A percentile compares a stretch with the other conserved stretches of the same genome.
These are phyloP conservation scores for Stephania cephalantha DNA, from an alignment of 164 flowering plant genomes.

Conservation along the genomic window DNA sequence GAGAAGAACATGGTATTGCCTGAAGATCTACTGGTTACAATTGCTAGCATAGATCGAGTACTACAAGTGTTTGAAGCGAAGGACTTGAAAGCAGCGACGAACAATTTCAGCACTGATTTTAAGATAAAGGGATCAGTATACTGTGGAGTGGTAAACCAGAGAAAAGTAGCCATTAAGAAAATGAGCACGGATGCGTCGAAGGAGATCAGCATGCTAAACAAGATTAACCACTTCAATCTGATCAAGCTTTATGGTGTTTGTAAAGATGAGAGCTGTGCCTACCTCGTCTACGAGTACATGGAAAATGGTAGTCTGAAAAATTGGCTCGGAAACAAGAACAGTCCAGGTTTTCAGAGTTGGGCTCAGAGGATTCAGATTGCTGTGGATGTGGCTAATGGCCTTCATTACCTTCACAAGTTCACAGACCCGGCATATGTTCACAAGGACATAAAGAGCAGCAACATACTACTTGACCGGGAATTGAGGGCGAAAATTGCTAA, in stretches of 20 bases:
- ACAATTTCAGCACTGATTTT: constrained; percentile 36
- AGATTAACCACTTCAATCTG: constrained; percentile 62
- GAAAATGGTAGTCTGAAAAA: constrained; percentile 50
- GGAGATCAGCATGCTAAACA: constrained; percentile 45
- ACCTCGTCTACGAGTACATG: constrained; percentile 55
- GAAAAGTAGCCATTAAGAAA: constrained; percentile 41
- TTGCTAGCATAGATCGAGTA: constrained; percentile 29
- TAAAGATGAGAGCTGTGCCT: constrained; percentile 26
- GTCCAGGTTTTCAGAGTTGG: constrained; percentile 31
- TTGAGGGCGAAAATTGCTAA: constrained; percentile 61
- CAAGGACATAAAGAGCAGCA: constrained; percentile 46
- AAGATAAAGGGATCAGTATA: constrained; percentile 47
- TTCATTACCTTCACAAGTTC: constrained; percentile 60
- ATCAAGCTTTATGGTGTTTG: constrained; percentile 49
- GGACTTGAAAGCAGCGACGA: constrained; percentile 42
- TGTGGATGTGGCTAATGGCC: constrained; percentile 59
- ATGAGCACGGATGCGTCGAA: constrained; percentile 32
- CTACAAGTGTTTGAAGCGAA: constrained; percentile 31
- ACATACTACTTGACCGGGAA: constrained; percentile 36
- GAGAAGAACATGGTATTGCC: constrained; percentile 20
- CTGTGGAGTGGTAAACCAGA: constrained; percentile 32
- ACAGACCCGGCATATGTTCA: constrained; percentile 51
- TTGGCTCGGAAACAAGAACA: constrained; percentile 31
- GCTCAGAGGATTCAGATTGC: constrained; percentile 48
- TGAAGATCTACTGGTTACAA: constrained; percentile 26